A percentile compares a stretch with the other conserved stretches of the same genome.
phyloP scores from a whole-genome alignment of 1,284 basidiomycete species.

The Ganoderma sinense region DNA sequence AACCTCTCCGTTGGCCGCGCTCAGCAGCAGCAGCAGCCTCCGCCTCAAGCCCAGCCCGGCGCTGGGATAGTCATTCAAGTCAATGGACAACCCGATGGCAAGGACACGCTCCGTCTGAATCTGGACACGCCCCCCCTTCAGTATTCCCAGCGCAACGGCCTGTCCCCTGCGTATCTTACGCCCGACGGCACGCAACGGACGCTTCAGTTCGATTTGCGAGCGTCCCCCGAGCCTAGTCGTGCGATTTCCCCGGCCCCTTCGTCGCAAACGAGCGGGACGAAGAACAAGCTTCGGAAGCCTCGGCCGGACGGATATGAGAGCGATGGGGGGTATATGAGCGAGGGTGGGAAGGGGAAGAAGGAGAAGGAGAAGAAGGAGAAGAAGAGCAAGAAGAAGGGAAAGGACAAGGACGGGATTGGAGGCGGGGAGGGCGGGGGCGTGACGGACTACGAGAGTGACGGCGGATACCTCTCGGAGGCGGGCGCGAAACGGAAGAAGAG shows the following conservation, averaged over 20 bases:
- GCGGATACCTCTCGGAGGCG: conserved; percentile 42
- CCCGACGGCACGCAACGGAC: conserved; percentile 26
- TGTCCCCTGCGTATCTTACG: conserved; percentile 19
- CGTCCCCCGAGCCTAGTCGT: conserved; percentile 35
- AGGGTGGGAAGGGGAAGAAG: conserved; percentile 47
- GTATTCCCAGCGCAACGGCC: conserved; percentile 22
- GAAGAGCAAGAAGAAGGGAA: conserved; percentile 38
- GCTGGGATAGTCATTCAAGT: conserved; percentile 31
- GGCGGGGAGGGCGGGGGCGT: conserved; percentile 31
- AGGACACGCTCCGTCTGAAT: conserved; percentile 14
- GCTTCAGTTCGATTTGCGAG: conserved; percentile 36
- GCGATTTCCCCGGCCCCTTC: conserved; percentile 30
- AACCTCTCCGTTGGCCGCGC: conserved; percentile 33
- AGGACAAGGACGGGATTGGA: conserved; percentile 34
- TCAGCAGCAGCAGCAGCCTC: conserved; percentile 27
- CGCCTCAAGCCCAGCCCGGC: conserved; percentile 34
- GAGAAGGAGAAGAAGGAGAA: conserved; percentile 39
- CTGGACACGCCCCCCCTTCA: conserved; percentile 25
- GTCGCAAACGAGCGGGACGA: conserved; percentile 20
- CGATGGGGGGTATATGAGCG: conserved; percentile 60
- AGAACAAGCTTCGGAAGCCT: conserved; percentile 47
- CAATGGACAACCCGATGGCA: conserved; percentile 19
- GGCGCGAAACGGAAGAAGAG: conserved; percentile 35
- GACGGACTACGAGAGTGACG: conserved; percentile 42
- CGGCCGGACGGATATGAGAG: conserved; percentile 59